These are phyloP conservation scores for Gossypium gossypioides DNA, from an alignment of 441 rosid genomes.

Conservation along the genomic window DNA sequence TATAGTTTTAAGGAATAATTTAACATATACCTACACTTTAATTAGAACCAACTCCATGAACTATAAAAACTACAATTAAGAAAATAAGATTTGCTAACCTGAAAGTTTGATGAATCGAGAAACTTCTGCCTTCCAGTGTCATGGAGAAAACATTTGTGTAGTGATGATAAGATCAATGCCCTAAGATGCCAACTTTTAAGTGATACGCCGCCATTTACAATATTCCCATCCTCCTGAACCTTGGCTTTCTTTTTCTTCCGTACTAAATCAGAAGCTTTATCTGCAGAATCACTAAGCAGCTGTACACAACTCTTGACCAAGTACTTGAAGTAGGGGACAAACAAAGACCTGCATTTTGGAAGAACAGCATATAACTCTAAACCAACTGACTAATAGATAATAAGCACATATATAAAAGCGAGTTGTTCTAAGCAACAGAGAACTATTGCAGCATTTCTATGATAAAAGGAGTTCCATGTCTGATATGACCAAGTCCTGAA, in stretches of 20 bases:
- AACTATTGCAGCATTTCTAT: conserved; percentile 1
- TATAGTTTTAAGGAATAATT: too few relatives aligned
- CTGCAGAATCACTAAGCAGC: conserved; percentile 47
- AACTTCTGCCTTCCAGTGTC: conserved; percentile 74
- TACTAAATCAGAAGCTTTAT: conserved; percentile 26
- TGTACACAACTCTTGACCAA: conserved; percentile 56
- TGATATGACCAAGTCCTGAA: neutral
- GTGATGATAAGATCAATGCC: conserved; percentile 61
- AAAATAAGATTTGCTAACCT: conserved; percentile 32
- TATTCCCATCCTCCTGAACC: conserved; percentile 38
- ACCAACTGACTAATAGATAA: neutral
- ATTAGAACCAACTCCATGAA: neutral
- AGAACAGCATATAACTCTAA: conserved; percentile 13
- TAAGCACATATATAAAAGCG: neutral
- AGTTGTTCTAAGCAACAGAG: neutral
- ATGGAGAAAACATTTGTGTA: conserved; percentile 73
- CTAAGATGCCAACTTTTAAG: conserved; percentile 75
- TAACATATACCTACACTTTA: neutral
- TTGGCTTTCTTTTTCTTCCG: conserved; percentile 78
- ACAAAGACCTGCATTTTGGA: conserved; percentile 60
- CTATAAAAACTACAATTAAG: neutral
- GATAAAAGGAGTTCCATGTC: neutral
- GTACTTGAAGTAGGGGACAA: conserved; percentile 85
- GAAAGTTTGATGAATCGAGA: conserved; percentile 73
- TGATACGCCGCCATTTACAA: conserved; percentile 18